These are phyloP conservation scores for Kodamaea sp. DNA, from an alignment of 1,139 yeast species.

Conservation along the genomic window DNA sequence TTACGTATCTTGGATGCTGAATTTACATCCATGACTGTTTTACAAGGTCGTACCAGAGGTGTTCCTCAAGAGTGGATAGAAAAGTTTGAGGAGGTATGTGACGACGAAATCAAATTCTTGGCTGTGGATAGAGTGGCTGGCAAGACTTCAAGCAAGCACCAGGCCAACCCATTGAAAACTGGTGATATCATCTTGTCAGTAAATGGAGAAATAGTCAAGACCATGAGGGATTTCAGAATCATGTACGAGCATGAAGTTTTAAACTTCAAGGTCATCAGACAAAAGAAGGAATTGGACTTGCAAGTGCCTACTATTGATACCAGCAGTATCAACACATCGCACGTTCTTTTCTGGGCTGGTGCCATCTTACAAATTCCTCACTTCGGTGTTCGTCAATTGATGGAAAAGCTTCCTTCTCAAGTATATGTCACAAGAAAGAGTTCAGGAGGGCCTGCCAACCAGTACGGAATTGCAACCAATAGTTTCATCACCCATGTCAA, in stretches of 20 bases:
- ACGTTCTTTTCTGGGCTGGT: slow-evolving; percentile 80
- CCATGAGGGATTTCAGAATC: slow-evolving; percentile 65
- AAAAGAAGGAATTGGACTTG: slow-evolving; percentile 49
- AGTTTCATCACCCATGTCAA: slow-evolving; percentile 89
- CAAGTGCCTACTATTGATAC: slow-evolving; percentile 65
- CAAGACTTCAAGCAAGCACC: slow-evolving; percentile 28
- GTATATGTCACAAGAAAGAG: slow-evolving; percentile 75
- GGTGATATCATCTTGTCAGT: slow-evolving; percentile 79
- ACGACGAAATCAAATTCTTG: slow-evolving; percentile 71
- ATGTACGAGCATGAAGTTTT: slow-evolving; percentile 49
- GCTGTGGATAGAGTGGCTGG: slow-evolving; percentile 71
- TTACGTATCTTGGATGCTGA: slow-evolving; percentile 77
- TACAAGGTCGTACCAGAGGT: slow-evolving; percentile 81
- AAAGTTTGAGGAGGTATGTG: slow-evolving; percentile 57
- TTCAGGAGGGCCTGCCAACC: slow-evolving; percentile 83
- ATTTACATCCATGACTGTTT: slow-evolving; percentile 64
- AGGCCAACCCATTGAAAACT: slow-evolving; percentile 38
- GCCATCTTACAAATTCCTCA: slow-evolving; percentile 62
- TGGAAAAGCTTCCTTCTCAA: slow-evolving; percentile 75
- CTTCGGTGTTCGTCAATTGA: slow-evolving; percentile 59
- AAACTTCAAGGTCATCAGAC: slow-evolving; percentile 65
- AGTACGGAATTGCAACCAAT: slow-evolving; percentile 77
- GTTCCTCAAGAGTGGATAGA: slow-evolving; percentile 83
- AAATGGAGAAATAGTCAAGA: slow-evolving; percentile 62
- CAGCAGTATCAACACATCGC: slow-evolving; percentile 59